Evolutionary conservation across 805 yeast species (phyloP).

Genomic region (Pichia thaimueangensis): DNA sequence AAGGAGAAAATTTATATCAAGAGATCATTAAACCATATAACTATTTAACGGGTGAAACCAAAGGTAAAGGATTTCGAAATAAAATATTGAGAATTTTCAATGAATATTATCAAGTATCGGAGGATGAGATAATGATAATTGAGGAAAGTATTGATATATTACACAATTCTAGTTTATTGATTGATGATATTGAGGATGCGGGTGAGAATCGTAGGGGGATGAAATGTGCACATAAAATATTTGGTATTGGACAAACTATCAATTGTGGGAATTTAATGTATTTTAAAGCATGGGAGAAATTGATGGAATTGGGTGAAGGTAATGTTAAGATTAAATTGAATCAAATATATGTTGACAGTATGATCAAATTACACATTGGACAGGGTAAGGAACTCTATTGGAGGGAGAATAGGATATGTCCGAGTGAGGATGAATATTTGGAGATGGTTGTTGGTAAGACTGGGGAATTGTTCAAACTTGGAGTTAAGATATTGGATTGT

Average conservation of each 20-base stretch:
- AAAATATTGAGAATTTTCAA: constrained; percentile 49
- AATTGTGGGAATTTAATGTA: constrained; percentile 81
- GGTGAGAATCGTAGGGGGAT: constrained; percentile 67
- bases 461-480: constrained; percentile 79
- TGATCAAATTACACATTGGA: constrained; percentile 78
- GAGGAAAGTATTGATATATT: constrained; percentile 48
- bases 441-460: constrained; percentile 85
- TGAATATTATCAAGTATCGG: constrained; percentile 39
- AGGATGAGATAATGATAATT: constrained; percentile 33
- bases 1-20: constrained; percentile 23
- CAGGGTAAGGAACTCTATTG: constrained; percentile 87
- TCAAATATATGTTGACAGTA: constrained; percentile 56
- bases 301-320: constrained; percentile 22
- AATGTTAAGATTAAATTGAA: constrained; percentile 15
- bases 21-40: constrained; percentile 38
- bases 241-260: constrained; percentile 73
- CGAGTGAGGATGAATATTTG: constrained; percentile 57
- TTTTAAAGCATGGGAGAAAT: constrained; percentile 57
- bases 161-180: constrained; percentile 60
- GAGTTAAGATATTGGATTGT: constrained; percentile 53
- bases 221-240: constrained; percentile 73
- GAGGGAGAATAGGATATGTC: constrained; percentile 62
- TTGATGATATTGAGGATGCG: constrained; percentile 86
- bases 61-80: constrained; percentile 53
- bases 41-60: constrained; percentile 39